Conservation (phyloP, 139 green algal genomes). For the Chlorella sp. region DNA sequence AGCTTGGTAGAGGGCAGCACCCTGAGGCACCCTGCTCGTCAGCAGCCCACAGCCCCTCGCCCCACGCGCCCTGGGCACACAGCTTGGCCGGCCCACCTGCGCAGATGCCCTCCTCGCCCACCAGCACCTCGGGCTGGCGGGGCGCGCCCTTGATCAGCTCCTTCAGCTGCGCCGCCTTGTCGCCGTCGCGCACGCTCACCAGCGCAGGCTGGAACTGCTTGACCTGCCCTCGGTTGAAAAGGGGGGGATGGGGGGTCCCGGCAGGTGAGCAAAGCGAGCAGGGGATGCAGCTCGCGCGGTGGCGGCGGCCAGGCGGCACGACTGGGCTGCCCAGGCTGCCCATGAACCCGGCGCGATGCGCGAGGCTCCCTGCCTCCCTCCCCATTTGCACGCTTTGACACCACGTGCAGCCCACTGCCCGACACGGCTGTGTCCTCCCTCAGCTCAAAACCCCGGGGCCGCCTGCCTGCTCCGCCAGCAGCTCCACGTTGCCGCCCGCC, state of each 20-base stretch:
- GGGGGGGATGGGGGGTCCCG: neutral
- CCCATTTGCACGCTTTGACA: neutral
- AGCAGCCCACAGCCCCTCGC: conserved; percentile 63
- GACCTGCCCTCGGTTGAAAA: conserved; percentile 33
- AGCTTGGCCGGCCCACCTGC: conserved; percentile 17
- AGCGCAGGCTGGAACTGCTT: conserved; percentile 88
- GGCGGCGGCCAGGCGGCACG: too few species aligned
- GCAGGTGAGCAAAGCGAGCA: neutral
- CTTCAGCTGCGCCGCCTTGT: conserved; percentile 57
- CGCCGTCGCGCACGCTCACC: conserved; percentile 83
- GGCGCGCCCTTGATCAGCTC: conserved; percentile 62
- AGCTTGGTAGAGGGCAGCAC: too few species aligned
- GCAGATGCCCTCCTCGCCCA: conserved; percentile 82
- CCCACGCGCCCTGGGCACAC: neutral
- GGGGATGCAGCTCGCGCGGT: neutral
- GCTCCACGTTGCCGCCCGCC: conserved; percentile 92
- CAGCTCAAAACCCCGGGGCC: neutral
- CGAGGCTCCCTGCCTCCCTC: too few species aligned
- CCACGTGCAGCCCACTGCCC: neutral
- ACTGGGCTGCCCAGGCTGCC: too few species aligned
- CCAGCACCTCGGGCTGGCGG: conserved; percentile 89
- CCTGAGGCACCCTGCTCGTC: too few species aligned
- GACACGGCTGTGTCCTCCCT: neutral
- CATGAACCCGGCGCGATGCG: too few species aligned
- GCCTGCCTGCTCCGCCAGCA: conserved; percentile 91